Base-by-base conservation (phyloP, 1,284 basidiomycete species). In the Boletellus sp. region DNA sequence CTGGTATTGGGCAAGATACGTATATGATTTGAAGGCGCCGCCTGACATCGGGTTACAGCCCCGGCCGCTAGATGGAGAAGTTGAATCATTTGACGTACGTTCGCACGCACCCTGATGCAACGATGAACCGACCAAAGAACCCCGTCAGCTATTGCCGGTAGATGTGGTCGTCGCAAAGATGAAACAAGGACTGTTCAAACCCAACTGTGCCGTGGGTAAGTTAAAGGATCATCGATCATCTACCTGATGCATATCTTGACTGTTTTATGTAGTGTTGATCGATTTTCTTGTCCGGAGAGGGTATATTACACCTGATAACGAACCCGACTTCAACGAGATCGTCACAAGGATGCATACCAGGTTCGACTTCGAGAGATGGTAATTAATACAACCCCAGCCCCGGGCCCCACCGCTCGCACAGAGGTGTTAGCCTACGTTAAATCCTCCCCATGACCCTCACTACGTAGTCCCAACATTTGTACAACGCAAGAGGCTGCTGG, bases 61-160 rank as follows among this genome's bases (percentile, higher is more conserved):
- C 1, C 77, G 75, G 44, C 94, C 94, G 0, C 76, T 84, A 36
- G 96, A 98, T 59, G 93, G 91, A 30, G 96, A 98, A 67, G 95
- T 97, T 5, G 93, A 97, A 64, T 86, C 80, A 1, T 98, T 97
- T 61, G 84, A 88, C 73, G 89, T 88, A 51, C 53, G 70, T 21
- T 28, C 2, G n/a, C 28, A 26, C 22, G 5, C 28, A 16, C 36
- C 44, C 21, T 22, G 38, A 38, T 18, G 36, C 21, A 26, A 40
- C 26, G 8, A 39, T 21, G 33, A 3, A 30, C n/a, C 39, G 1
- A 33, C 47, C 28, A 4, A 52, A 16, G 13, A 33, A 21, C 30
- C 5, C 26, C 15, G 21, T 43, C 46, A 91, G 89, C 71, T 91
- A 33, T 70, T 88, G 26, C 66, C 79, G 1, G 70, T 86, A 44